Percentiles rank a stretch among this genome's conserved stretches.
Evolutionary conservation across 1,284 basidiomycete genomes (phyloP).

Genomic region (Ceratobasidium sp.): DNA sequence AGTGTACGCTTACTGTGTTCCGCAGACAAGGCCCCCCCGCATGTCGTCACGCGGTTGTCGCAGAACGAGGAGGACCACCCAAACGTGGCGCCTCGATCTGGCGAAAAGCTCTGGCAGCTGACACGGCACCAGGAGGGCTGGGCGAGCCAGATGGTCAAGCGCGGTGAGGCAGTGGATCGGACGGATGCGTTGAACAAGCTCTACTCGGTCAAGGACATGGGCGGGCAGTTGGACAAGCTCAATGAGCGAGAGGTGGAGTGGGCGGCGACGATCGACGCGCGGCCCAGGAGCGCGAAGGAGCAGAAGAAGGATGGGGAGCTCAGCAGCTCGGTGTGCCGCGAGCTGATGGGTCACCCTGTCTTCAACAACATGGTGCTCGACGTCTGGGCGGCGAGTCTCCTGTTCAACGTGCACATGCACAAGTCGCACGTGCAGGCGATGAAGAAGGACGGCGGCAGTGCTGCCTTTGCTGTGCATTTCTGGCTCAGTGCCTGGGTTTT

Average conservation of each 20-base stretch:
- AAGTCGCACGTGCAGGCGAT: not conserved
- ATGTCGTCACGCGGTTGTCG: constrained; percentile 3
- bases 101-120: constrained; percentile 3
- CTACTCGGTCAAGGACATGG: not conserved
- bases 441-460: not conserved
- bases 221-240: not conserved
- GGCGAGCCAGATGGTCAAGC: not conserved
- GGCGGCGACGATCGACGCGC: not conserved
- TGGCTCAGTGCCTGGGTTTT: not conserved
- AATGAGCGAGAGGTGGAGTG: not conserved
- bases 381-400: not conserved
- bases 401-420: not conserved
- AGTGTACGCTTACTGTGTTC: too few relatives aligned
- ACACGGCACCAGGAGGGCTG: not conserved
- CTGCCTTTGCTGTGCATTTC: not conserved
- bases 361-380: not conserved
- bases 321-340: not conserved
- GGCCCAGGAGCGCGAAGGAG: not conserved
- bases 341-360: not conserved
- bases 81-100: not conserved
- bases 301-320: not conserved
- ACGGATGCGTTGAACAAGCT: not conserved
- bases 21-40: not conserved
- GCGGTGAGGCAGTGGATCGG: not conserved
- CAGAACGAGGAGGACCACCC: constrained; percentile 5